Evolutionary conservation across 768 basidiomycete genomes (phyloP).

Genomic region (Suillus fuscotomentosus): DNA sequence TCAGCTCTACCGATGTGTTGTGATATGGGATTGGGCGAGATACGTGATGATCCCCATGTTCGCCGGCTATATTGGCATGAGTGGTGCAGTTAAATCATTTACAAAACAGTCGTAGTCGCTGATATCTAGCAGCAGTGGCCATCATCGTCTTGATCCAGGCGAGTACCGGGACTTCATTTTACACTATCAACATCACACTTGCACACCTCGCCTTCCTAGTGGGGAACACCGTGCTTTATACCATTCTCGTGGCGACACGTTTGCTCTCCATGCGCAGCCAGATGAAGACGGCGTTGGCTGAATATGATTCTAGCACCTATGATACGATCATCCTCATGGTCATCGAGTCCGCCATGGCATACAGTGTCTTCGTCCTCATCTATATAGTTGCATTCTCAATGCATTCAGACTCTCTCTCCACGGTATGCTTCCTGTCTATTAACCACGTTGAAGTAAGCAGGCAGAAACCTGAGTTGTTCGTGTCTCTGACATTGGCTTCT

Average conservation of each 20-base stretch:
- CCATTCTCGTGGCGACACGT: slow-evolving; percentile 29
- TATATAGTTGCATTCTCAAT: no score
- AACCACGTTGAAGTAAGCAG: no score
- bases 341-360: no score
- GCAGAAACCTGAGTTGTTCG: no score
- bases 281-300: slow-evolving; percentile 15
- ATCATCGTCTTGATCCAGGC: slow-evolving; percentile 14
- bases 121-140: slow-evolving; percentile 12
- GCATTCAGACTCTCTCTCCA: no score
- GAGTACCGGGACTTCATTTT: slow-evolving; percentile 12
- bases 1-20: slow-evolving; percentile 12
- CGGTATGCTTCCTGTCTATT: no score
- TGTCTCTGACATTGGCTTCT: no score
- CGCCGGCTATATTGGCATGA: slow-evolving; percentile 11
- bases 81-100: slow-evolving; percentile 8
- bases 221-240: slow-evolving; percentile 29
- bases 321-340: no score
- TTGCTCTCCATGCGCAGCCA: slow-evolving; percentile 21
- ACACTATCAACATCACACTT: slow-evolving; percentile 18
- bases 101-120: not conserved
- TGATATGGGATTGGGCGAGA: slow-evolving; percentile 16
- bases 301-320: slow-evolving; percentile 6
- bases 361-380: no score
- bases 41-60: slow-evolving; percentile 16
- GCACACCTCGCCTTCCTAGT: slow-evolving; percentile 31